Conservation (phyloP, 352 stramenopile genomes). For the Peronospora belbahrii region DNA sequence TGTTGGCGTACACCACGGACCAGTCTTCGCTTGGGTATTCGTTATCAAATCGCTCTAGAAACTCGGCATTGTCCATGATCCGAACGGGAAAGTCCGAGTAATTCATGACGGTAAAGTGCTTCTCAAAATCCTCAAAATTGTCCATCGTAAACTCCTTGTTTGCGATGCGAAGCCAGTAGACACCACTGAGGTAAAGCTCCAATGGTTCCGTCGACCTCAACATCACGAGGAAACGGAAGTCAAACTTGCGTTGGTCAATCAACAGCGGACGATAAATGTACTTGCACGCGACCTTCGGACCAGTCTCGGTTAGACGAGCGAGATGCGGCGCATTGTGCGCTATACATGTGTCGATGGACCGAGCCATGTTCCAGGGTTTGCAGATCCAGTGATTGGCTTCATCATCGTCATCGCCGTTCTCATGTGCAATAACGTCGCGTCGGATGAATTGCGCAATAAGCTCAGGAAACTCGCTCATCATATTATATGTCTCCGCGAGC, state of each 20-base stretch:
- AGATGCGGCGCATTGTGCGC: conserved; percentile 39
- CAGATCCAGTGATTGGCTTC: conserved; percentile 53
- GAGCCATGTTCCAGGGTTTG: conserved; percentile 57
- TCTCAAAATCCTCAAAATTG: conserved; percentile 47
- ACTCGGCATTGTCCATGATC: conserved; percentile 46
- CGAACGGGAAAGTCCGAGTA: conserved; percentile 41
- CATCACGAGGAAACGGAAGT: conserved; percentile 53
- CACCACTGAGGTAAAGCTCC: conserved; percentile 41
- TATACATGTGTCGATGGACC: conserved; percentile 49
- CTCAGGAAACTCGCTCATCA: conserved; percentile 45
- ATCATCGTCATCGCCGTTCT: conserved; percentile 26
- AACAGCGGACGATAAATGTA: conserved; percentile 50
- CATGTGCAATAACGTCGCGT: conserved; percentile 23
- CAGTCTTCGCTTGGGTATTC: conserved; percentile 48
- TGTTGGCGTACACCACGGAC: conserved; percentile 31
- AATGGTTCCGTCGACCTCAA: conserved; percentile 43
- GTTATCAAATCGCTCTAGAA: conserved; percentile 38
- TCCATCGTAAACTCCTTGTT: conserved; percentile 57
- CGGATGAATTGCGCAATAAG: conserved; percentile 40
- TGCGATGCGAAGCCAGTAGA: conserved; percentile 47
- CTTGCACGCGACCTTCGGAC: conserved; percentile 46
- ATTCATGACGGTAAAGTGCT: conserved; percentile 63
- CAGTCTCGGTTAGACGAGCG: conserved; percentile 39
- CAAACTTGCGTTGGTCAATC: conserved; percentile 52
- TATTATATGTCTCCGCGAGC: conserved; percentile 52